Percentiles rank a stretch among this genome's conserved stretches.
These are phyloP conservation scores for Cucurbita pepo DNA, from an alignment of 306 rosid species.

Conservation along the genomic window DNA sequence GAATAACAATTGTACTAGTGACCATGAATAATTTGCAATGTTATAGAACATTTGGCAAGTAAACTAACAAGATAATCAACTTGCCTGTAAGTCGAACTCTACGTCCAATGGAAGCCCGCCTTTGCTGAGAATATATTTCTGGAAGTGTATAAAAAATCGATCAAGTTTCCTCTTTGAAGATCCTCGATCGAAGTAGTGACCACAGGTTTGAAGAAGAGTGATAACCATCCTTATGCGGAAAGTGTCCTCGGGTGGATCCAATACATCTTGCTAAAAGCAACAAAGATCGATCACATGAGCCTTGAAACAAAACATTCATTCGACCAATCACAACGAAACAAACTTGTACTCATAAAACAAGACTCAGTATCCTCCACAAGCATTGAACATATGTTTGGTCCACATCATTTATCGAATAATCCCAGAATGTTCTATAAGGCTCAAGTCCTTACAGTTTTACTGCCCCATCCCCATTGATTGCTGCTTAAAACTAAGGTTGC, in stretches of 20 bases:
- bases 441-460: neutral
- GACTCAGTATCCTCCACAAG: neutral
- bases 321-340: neutral
- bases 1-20: neutral
- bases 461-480: neutral
- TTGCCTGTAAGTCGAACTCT: slow-evolving; percentile 91
- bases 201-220: slow-evolving; percentile 94
- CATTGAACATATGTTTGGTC: neutral
- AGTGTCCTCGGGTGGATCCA: slow-evolving; percentile 97
- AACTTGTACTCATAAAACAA: neutral
- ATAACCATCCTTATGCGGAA: slow-evolving; percentile 88
- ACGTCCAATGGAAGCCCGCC: slow-evolving; percentile 77
- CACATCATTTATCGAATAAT: neutral
- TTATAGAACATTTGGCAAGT: neutral
- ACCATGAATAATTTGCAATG: neutral
- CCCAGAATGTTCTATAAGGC: neutral
- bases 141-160: slow-evolving; percentile 68
- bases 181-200: slow-evolving; percentile 95
- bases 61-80: slow-evolving; percentile 9
- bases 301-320: slow-evolving; percentile 11
- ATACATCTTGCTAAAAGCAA: slow-evolving; percentile 57
- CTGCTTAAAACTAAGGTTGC: neutral
- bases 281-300: slow-evolving; percentile 12
- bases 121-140: slow-evolving; percentile 86
- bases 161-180: slow-evolving; percentile 97